Base-by-base conservation (phyloP, 495 filamentous ascomycete species). In the Penicillium bovifimosum region DNA sequence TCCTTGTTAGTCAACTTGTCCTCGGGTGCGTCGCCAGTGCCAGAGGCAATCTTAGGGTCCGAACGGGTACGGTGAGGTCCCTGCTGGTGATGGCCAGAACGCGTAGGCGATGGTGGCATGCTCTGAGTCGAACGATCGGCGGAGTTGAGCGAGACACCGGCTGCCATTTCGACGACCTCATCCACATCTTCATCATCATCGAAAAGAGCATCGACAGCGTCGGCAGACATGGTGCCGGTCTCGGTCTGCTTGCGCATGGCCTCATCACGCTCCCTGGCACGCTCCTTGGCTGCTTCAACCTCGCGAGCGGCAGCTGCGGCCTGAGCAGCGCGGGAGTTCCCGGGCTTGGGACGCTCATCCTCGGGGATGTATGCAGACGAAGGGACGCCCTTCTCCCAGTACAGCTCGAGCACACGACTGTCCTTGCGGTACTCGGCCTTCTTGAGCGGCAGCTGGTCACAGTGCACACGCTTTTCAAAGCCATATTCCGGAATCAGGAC, bases 381-480 rank as follows among this genome's bases (percentile, higher is more conserved):
- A 20, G 92, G 91, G 24, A 96, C 89, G 48, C 93, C 93, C 80
- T 97, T 98, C 82, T 98, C 93, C 93, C 93, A 98, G 76, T 96
- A 97, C 5, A 98, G 80, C 69, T 98, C 93, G 43, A 98, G 75
- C 27, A 96, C 80, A 50, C 93, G 83, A 69, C 89, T 86, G 60
- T 92, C 88, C 79, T 96, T 98, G 66, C 95, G 84, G 69, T 90
- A 98, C 67, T 98, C 93, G 16, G 93, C 93, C 78, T 98, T 98
- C 81, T 96, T 96, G 55, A 98, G 75, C 11, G 93, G 93, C 57
- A 98, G 79, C 76, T 97, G 93, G 66, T 98, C 93, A 65, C 93
- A 98, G 69, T 98, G 93, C 47, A 98, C 93, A 56, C 93, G 88
- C 82, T 98, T 98, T 77, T 98, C 93, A 55, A 98, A 97, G 39